Base-by-base conservation (phyloP, 345 rosid species). In the Eucalyptus urophylla region DNA sequence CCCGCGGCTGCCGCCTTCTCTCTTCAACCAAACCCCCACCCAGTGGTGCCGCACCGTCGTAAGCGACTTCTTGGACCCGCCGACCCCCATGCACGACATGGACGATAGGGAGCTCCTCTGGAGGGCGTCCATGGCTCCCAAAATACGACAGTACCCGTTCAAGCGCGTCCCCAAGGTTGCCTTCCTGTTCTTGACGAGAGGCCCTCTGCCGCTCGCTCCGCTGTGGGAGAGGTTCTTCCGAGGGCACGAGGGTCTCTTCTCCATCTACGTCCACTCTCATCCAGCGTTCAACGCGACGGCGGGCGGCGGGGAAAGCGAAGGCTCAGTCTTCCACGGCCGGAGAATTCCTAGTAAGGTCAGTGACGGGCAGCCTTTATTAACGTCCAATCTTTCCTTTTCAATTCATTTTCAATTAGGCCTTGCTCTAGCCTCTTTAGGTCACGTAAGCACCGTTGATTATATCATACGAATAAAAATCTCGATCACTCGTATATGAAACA, bases 151-250 rank as follows among this genome's bases (percentile, higher is more conserved):
- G 43, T 92, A 51, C 89, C 93, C 97, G 31, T 91, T 92, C 90
- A 88, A 90, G 21, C 93, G 92, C 87, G 90, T 90, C 29, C 97
- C 96, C 11, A 97, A 95, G 90, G 94, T 96, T 43, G 99, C 98
- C 16, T 97, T 97, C 91, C 60, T 97, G 96, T 97, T 96, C 92
- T 89, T 97, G 95, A 95, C 97, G 19, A 97, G 93, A 91, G 96
- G 98, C 86, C 93, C 92, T 29, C 93, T 97, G 85, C 89, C 93
- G 31, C 92, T 97, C 90, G 97, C 96, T 87, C 97, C 97, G 17
- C 92, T 97, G 27, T 96, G 98, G 99, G 98, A 97, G 90, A 93
- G 89, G 88, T 97, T 97, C 93, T 97, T 96, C 89, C 50, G 91
- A 80, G 96, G 98, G n/a, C 93, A 97, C 86, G 83, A 94, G 49